Conservation (phyloP, 768 basidiomycete genomes). For the Lentinula guzmanii region DNA sequence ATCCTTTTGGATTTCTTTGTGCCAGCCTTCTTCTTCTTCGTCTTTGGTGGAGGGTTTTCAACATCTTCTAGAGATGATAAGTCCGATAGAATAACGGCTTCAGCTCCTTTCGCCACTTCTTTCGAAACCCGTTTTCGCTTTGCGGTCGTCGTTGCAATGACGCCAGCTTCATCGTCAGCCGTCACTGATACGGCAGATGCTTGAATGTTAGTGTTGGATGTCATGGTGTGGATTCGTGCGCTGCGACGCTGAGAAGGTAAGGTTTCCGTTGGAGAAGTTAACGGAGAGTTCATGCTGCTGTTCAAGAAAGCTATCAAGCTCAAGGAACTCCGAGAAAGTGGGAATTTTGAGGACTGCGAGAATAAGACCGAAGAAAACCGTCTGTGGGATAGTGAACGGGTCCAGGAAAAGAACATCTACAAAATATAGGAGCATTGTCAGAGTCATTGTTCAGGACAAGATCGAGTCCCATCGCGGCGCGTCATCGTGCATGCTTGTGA, state of each 20-base stretch:
- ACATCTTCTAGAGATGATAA: neutral
- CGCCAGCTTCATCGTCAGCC: neutral
- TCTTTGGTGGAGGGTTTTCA: neutral
- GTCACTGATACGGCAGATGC: neutral
- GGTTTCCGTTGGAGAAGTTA: neutral
- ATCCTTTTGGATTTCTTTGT: neutral
- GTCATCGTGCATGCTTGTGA: neutral
- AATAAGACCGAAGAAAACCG: neutral
- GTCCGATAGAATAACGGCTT: neutral
- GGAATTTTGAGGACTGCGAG: neutral
- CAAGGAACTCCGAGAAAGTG: neutral
- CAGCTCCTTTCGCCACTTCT: neutral
- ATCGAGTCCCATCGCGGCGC: neutral
- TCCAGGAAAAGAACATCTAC: neutral
- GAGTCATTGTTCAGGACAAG: neutral
- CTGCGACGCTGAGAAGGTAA: neutral
- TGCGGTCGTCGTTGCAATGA: neutral
- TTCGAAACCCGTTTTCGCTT: neutral
- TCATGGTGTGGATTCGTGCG: neutral
- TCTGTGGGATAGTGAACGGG: neutral
- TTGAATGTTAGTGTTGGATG: neutral
- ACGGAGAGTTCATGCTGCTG: neutral
- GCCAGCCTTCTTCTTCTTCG: neutral
- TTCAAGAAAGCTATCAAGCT: neutral
- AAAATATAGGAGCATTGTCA: neutral